Conservation (phyloP, 306 rosid species). For the Lathyrus oleraceus region DNA sequence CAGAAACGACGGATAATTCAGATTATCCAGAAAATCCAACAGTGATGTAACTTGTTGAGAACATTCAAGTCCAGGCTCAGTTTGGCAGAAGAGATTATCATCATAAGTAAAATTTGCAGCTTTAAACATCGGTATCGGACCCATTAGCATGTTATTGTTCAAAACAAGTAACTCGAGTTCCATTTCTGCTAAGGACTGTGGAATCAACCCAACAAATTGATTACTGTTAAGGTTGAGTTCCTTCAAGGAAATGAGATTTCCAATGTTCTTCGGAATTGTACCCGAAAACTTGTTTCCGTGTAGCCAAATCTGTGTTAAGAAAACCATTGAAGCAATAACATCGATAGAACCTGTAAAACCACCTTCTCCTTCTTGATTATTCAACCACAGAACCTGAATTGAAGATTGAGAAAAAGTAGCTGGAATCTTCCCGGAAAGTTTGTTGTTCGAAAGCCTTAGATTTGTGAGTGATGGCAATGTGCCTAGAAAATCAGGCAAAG, state of each 20-base stretch:
- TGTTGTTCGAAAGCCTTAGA: slow-evolving; percentile 65
- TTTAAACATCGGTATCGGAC: slow-evolving; percentile 73
- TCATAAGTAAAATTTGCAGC: slow-evolving; percentile 50
- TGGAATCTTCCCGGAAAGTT: slow-evolving; percentile 57
- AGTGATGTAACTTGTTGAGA: slow-evolving; percentile 56
- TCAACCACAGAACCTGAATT: slow-evolving; percentile 79
- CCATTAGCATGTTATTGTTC: slow-evolving; percentile 71
- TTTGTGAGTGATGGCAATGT: slow-evolving; percentile 57
- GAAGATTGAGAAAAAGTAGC: slow-evolving; percentile 56
- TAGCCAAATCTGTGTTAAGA: slow-evolving; percentile 66
- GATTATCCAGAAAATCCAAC: slow-evolving; percentile 57
- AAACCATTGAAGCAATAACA: slow-evolving; percentile 61
- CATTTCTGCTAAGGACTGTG: slow-evolving; percentile 58
- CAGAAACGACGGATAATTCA: slow-evolving; percentile 65
- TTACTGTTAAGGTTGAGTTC: slow-evolving; percentile 76
- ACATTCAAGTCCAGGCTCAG: slow-evolving; percentile 62
- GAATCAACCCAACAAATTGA: slow-evolving; percentile 65
- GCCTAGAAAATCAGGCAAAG: slow-evolving; percentile 67
- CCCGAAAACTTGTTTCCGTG: slow-evolving; percentile 80
- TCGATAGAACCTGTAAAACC: slow-evolving; percentile 66
- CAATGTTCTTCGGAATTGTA: slow-evolving; percentile 62
- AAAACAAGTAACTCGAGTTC: slow-evolving; percentile 61
- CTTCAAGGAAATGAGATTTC: slow-evolving; percentile 59
- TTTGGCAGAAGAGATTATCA: slow-evolving; percentile 62
- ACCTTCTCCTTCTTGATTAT: slow-evolving; percentile 56